These are phyloP conservation scores for Liriodendron chinense DNA, from an alignment of 164 flowering plant genomes.

Conservation along the genomic window DNA sequence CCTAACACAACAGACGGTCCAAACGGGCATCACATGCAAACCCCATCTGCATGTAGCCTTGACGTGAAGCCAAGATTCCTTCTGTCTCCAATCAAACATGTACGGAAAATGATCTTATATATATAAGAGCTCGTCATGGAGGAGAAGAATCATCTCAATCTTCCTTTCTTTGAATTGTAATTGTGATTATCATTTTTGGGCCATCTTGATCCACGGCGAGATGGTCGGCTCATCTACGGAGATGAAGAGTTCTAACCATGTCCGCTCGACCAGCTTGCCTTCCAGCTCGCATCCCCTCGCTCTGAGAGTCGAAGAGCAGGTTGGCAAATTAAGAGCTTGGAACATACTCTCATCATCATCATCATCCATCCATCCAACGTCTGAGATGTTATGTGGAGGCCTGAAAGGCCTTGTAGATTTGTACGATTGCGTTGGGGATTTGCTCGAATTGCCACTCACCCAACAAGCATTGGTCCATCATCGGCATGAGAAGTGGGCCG, in stretches of 20 bases:
- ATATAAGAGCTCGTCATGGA: too few relatives aligned
- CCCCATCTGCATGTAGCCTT: background rate
- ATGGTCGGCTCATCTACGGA: conserved; percentile 1
- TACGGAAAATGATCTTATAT: too few relatives aligned
- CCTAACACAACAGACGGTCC: background rate
- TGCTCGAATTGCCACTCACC: conserved; percentile 18
- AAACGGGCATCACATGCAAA: background rate
- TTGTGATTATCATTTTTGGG: too few relatives aligned
- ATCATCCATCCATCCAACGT: background rate
- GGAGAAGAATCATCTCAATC: too few relatives aligned
- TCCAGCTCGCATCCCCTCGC: conserved; percentile 19
- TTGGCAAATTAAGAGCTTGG: conserved; percentile 10
- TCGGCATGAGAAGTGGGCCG: conserved; percentile 20
- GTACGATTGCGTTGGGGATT: conserved; percentile 16
- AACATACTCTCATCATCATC: background rate
- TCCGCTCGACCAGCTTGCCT: conserved; percentile 26
- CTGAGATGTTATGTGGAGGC: background rate
- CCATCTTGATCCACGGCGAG: background rate
- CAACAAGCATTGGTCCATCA: conserved; percentile 11
- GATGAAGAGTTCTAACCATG: conserved; percentile 12
- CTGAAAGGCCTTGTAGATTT: conserved; percentile 6
- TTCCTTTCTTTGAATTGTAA: too few relatives aligned
- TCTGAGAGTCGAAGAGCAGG: conserved; percentile 7
- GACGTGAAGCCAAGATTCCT: background rate
- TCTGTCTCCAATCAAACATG: background rate